Base-by-base conservation (phyloP, 2,329 filamentous ascomycete species). In the Metarhizium brunneum region DNA sequence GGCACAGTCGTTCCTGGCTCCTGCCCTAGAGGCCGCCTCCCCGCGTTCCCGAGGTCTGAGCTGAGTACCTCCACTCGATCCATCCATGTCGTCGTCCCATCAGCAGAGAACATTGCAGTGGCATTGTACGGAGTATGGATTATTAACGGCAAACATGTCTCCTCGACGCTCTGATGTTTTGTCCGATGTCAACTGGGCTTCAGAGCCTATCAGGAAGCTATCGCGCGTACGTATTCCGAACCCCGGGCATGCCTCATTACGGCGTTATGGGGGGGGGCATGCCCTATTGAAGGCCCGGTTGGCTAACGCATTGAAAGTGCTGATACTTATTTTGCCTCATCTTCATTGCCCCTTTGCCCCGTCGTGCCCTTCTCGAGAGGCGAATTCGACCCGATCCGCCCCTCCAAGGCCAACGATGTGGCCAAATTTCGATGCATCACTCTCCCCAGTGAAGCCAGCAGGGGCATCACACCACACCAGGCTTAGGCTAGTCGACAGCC, bases 371-470 rank as follows among this genome's bases (percentile, higher is more conserved):
- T 43, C 42, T 45, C 29, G 7, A 7, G 18, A 18, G 6, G 43
- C n/a, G 8, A n/a, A 48, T n/a, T 48, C 18, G 45, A 48, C 45
- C 20, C 25, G n/a, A 48, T 48, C 52, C 5, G 29, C 52, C 52
- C 40, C 45, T 18, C 16, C 53, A 29, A 29, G 25, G 25, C 16
- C 35, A 40, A 50, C 43, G 8, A 20, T 29, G 5, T 32, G 6
- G 30, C 4, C 38, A n/a, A 55, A 52, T 55, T 55, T 55, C 54
- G 54, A 55, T 47, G 36, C 10, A 55, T 47, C 48, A 42, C 53
- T 18, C 50, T 43, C 29, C 35, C 16, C 10, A 38, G 32, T 35
- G 16, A 50, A 47, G 47, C 53, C 47, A 45, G 54, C 54, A 55
- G 29, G 54, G 54, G 38, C 50, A 5, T 42, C 40, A 18, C 36